Evolutionary conservation across 2,329 filamentous ascomycete genomes (phyloP).

Genomic region (Scedosporium aurantiacum): DNA sequence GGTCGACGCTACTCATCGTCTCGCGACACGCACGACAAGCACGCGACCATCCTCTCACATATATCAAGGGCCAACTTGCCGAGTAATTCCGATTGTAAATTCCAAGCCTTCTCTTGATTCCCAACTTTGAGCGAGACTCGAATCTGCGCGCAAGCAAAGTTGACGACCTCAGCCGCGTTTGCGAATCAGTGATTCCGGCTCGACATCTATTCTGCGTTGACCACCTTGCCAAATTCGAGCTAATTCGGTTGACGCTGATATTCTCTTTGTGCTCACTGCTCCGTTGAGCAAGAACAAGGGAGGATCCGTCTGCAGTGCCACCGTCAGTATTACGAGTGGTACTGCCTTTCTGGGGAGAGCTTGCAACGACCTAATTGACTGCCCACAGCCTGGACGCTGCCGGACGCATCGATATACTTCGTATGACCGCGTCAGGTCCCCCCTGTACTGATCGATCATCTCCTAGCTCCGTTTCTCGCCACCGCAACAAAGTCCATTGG

Average conservation of each 20-base stretch:
- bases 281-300: background rate
- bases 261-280: background rate
- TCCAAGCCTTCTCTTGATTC: background rate
- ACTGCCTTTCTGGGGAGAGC: background rate
- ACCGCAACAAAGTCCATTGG: background rate
- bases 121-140: background rate
- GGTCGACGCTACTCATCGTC: background rate
- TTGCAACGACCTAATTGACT: background rate
- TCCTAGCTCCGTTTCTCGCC: background rate
- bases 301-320: background rate
- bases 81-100: background rate
- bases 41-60: background rate
- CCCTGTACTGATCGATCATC: background rate
- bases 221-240: background rate
- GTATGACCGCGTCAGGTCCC: background rate
- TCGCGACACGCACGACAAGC: background rate
- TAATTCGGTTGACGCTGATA: background rate
- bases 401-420: background rate
- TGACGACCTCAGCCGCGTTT: background rate
- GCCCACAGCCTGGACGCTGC: background rate
- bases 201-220: background rate
- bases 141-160: background rate
- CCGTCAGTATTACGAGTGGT: background rate
- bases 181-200: background rate
- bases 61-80: background rate